Percentiles rank a stretch among this genome's conserved stretches.
These are phyloP conservation scores for Pichia cephalocereana DNA, from an alignment of 805 yeast species.

Conservation along the genomic window DNA sequence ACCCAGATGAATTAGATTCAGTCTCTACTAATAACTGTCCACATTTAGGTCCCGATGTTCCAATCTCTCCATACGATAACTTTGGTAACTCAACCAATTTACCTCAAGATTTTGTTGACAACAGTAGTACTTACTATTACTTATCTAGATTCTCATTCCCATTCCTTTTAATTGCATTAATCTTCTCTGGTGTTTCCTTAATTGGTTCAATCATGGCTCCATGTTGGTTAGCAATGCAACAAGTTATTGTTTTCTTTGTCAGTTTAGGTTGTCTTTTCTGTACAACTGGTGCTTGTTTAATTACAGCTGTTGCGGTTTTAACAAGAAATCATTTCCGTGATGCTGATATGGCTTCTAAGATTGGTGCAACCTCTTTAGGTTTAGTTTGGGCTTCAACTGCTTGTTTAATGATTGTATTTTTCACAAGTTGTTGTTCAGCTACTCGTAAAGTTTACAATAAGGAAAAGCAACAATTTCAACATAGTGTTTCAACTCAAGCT, in stretches of 20 bases:
- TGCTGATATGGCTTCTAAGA: constrained; percentile 13
- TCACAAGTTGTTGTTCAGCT: constrained; percentile 43
- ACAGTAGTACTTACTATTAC: constrained; percentile 53
- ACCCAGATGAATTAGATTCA: constrained; percentile 22
- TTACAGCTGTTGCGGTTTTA: constrained; percentile 71
- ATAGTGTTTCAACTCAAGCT: neutral
- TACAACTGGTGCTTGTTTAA: constrained; percentile 56
- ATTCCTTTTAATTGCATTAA: constrained; percentile 48
- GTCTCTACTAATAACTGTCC: constrained; percentile 27
- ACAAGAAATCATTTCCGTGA: constrained; percentile 61
- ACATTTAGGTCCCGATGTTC: constrained; percentile 53
- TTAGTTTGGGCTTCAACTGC: constrained; percentile 65
- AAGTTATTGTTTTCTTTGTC: constrained; percentile 43
- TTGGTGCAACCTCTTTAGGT: constrained; percentile 55
- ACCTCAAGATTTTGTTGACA: constrained; percentile 43
- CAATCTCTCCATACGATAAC: constrained; percentile 69
- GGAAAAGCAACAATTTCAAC: neutral
- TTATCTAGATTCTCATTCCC: constrained; percentile 60
- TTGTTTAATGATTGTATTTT: constrained; percentile 38
- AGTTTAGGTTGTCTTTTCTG: constrained; percentile 43
- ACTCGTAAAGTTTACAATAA: constrained; percentile 41
- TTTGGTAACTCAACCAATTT: constrained; percentile 45
- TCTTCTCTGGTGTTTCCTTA: constrained; percentile 55
- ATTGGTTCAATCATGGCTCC: constrained; percentile 45
- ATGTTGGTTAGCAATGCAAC: constrained; percentile 47